Conservation (phyloP, 2,329 filamentous ascomycete genomes). For the Orbilia javanica region DNA sequence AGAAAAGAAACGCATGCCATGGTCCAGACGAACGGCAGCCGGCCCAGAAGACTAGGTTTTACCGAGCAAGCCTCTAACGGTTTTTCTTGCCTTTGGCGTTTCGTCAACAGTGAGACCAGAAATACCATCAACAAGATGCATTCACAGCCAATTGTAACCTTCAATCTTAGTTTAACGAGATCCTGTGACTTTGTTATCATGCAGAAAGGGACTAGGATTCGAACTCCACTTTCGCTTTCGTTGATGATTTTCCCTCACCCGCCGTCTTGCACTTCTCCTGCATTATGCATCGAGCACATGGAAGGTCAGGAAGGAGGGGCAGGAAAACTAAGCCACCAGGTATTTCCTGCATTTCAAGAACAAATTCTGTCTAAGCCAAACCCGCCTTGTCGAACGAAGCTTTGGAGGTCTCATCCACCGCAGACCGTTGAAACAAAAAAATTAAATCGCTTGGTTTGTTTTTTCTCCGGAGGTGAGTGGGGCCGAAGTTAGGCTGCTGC, state of each 20-base stretch:
- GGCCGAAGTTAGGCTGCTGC: conserved; percentile 59
- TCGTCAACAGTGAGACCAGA: conserved; percentile 13
- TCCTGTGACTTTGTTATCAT: conserved; percentile 58
- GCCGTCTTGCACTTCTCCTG: conserved; percentile 48
- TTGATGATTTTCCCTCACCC: conserved; percentile 51
- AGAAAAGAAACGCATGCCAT: conserved; percentile 74
- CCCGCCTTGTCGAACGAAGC: conserved; percentile 33
- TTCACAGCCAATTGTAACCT: conserved; percentile 51
- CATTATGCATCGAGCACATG: conserved; percentile 56
- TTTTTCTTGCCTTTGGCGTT: conserved; percentile 24
- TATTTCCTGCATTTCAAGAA: conserved; percentile 24
- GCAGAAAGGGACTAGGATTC: conserved; percentile 48
- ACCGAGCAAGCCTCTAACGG: conserved; percentile 45
- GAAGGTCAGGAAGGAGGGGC: conserved; percentile 37
- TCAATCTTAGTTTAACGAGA: conserved; percentile 55
- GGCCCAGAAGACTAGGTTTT: conserved; percentile 54
- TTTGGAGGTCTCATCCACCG: conserved; percentile 42
- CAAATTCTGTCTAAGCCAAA: conserved; percentile 35
- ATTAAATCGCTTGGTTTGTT: conserved; percentile 30
- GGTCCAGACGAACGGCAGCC: conserved; percentile 51
- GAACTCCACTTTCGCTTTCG: conserved; percentile 44
- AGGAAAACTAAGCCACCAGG: conserved; percentile 27
- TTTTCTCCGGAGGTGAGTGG: conserved; percentile 55
- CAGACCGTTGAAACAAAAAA: conserved; percentile 17
- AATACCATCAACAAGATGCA: background rate